Evolutionary conservation across 441 rosid species (phyloP), one percentile per base, ranked within the genome.

Genomic region (Rhodomyrtus psidioides): DNA sequence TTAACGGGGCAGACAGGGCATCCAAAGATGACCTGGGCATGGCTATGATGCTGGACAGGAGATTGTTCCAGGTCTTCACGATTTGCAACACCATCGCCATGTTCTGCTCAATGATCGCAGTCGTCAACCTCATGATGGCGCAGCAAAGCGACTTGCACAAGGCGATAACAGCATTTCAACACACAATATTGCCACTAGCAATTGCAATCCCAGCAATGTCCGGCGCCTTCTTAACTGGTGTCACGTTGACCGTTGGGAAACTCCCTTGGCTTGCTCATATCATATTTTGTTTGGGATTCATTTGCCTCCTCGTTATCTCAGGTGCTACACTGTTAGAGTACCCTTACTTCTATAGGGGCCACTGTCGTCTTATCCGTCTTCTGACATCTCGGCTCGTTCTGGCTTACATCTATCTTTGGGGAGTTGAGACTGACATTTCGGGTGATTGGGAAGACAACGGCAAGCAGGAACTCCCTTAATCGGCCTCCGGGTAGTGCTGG

Each of bases 121-220:
- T 27, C 13, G 2, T 62, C 34, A 19, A 0, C 24, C 9, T 62
- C 44, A 30, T 62, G 13, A 7, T 7, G 1, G 2, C 42, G 3
- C 10, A 28, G 12, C 0, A 7, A 4, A 4, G 0, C 0, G 24
- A 60, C 0, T 0, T 7, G 23, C 0, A 7, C 42, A 0, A 0
- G 4, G 21, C 74, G 2, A 4, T 6, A 7, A 3, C 0, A 28
- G 74, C 4, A 60, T 28, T 6, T 17, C 6, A 7, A 1, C 3
- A 15, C 19, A 15, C 23, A 28, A 1, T 0, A 2, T 1, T 28
- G 23, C 42, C 5, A 4, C 74, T 60, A 17, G 3, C 3, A 62
- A 8, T 62, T 8, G 21, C 75, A 28, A 12, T 62, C 13, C 75
- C 44, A 23, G 70, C 39, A 12, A 60, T 60, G 39, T 60, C 39